Percentiles rank a stretch among this genome's conserved stretches.
Conservation (phyloP, 2,329 filamentous ascomycete species). For the Trichophyton verrucosum region DNA sequence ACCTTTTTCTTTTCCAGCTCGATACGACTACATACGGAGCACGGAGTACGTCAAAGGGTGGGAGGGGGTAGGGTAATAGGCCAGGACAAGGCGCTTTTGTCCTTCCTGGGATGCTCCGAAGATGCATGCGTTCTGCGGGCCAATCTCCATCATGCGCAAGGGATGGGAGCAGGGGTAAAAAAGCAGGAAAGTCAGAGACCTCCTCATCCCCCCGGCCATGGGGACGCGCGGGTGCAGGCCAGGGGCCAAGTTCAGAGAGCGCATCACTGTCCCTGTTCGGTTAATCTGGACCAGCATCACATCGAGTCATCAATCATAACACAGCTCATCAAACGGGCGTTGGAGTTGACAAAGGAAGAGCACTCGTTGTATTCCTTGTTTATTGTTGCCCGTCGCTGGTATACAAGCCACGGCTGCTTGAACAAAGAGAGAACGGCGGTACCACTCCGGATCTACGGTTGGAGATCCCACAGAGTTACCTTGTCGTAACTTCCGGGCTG, state of each 20-base stretch:
- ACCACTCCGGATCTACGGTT: not conserved
- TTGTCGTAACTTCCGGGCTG: not conserved
- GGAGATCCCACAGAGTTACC: not conserved
- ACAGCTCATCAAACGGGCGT: not conserved
- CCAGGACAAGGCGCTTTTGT: constrained; percentile 2
- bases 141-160: not conserved
- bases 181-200: not conserved
- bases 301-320: not conserved
- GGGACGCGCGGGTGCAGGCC: not conserved
- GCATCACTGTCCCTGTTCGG: not conserved
- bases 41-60: not conserved
- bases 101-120: not conserved
- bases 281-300: not conserved
- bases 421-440: not conserved
- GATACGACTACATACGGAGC: not conserved
- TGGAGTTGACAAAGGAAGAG: constrained; percentile 1
- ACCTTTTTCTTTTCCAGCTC: not conserved
- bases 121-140: not conserved
- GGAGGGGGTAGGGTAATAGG: not conserved
- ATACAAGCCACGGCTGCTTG: constrained; percentile 2
- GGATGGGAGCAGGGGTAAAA: not conserved
- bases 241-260: not conserved
- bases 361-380: not conserved
- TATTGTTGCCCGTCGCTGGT: not conserved
- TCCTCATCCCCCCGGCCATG: not conserved